Base-by-base conservation (phyloP, 352 stramenopile genomes). In the Pythium sukuiense region DNA sequence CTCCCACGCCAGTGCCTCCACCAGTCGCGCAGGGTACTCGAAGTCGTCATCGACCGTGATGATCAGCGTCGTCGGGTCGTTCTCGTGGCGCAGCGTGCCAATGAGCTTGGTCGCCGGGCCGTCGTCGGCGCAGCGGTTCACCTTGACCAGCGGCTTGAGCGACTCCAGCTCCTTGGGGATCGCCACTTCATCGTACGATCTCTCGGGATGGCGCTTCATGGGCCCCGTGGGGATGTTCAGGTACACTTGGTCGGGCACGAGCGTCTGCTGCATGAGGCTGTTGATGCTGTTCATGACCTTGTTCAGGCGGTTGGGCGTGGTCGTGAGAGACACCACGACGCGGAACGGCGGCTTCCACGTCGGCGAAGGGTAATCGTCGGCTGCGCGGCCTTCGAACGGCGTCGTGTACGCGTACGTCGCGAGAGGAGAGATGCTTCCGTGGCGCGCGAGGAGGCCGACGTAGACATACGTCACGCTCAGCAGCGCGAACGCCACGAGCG, bases 31-130 rank as follows among this genome's bases (percentile, higher is more conserved):
- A n/a, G 85, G 83, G 55, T 94, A 92, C 64, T 84, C 79, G 61
- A 94, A 94, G 77, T 94, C 85, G 54, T 94, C 85, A 53, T 94
- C 85, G 14, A 94, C 72, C 20, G 85, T 92, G 50, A 94, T 87
- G 59, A 94, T 89, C 18, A 92, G 72, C 52, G 83, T 91, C 14
- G 70, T 74, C 16, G 77, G 59, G 53, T 92, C 80, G 41, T 71
- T 67, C 55, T 92, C 85, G 3, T 87, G 69, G 18, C 83, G 67
- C 52, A 94, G 55, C n/a, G 85, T 71, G 35, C 78, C 83, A 6
- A 92, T 71, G 13, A 94, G 63, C 55, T 94, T 94, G 24, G 81
- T 94, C 18, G 84, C 83, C 1, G 85, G 85, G n/a, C 85, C 83
- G 61, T 92, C 85, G 66, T 94, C 85, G 32, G 89, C 78, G 59